phyloP scores from a whole-genome alignment of 305 asterid species.

The Rubia balearica region DNA sequence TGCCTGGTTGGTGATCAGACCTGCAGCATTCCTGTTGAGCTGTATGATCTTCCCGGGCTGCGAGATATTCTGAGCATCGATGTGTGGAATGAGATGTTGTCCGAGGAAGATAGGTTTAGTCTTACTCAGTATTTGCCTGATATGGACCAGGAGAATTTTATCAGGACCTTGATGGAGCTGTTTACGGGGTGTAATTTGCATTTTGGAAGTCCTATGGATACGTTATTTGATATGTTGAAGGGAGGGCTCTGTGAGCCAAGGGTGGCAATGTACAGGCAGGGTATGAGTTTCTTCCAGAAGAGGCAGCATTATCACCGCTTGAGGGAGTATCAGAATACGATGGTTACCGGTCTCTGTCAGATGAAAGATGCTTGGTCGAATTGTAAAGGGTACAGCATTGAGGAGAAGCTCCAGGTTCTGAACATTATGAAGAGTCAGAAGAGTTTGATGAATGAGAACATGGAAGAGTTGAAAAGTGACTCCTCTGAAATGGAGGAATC shows the following conservation, averaged over 20 bases:
- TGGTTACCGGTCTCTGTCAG: constrained; percentile 81
- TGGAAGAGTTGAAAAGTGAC: constrained; percentile 70
- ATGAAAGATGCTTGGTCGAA: constrained; percentile 89
- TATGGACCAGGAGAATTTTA: constrained; percentile 85
- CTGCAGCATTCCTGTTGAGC: constrained; percentile 78
- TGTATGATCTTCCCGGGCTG: constrained; percentile 79
- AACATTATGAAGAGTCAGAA: constrained; percentile 84
- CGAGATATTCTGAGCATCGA: constrained; percentile 74
- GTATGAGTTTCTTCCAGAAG: constrained; percentile 72
- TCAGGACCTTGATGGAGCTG: constrained; percentile 67
- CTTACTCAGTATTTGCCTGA: constrained; percentile 87
- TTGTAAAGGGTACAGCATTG: constrained; percentile 83
- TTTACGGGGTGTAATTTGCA: constrained; percentile 69
- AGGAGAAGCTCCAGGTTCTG: constrained; percentile 90
- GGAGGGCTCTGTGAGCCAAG: constrained; percentile 95
- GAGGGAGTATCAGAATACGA: constrained; percentile 65
- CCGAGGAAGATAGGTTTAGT: constrained; percentile 74
- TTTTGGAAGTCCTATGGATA: constrained; percentile 72
- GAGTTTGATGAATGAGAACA: constrained; percentile 87
- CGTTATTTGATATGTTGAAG: constrained; percentile 74
- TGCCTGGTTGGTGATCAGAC: constrained; percentile 90
- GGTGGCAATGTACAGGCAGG: constrained; percentile 91
- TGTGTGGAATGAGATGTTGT: constrained; percentile 85
- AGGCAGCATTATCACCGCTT: constrained; percentile 75
- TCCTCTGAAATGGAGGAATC: constrained; percentile 79